Conservation (phyloP, 1,284 basidiomycete species). For the Ceratobasidium sp. region DNA sequence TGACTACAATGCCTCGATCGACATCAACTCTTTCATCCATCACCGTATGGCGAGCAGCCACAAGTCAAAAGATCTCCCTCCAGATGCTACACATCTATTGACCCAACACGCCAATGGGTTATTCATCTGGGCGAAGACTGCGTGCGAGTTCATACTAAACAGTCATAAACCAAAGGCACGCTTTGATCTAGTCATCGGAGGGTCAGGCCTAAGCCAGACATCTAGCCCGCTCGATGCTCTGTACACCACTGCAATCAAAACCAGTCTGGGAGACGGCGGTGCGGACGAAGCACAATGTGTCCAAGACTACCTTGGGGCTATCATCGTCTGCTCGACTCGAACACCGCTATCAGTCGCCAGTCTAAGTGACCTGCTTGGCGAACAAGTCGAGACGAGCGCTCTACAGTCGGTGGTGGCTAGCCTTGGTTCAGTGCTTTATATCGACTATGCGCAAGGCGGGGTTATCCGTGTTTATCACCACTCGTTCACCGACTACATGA, state of each 20-base stretch:
- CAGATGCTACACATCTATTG: neutral
- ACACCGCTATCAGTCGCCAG: neutral
- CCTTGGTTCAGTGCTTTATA: constrained; percentile 27
- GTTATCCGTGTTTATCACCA: constrained; percentile 22
- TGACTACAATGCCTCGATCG: neutral
- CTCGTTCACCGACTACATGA: constrained; percentile 34
- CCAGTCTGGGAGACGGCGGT: neutral
- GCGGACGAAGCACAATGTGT: neutral
- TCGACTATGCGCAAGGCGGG: neutral
- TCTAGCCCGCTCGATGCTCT: neutral
- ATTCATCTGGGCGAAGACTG: constrained; percentile 37
- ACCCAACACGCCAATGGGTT: constrained; percentile 17
- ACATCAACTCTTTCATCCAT: neutral
- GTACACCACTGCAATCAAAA: constrained; percentile 7
- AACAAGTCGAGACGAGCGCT: neutral
- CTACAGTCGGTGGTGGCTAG: neutral
- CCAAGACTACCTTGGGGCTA: constrained; percentile 8
- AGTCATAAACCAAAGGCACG: neutral
- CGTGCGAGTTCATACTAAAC: neutral
- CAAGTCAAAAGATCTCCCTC: neutral
- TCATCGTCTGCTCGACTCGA: neutral
- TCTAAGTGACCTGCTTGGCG: neutral
- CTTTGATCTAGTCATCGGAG: neutral
- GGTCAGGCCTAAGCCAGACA: neutral
- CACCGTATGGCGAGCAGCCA: neutral